These are phyloP conservation scores for Teratosphaeria viscida DNA, from an alignment of 2,329 filamentous ascomycete species.

Conservation along the genomic window DNA sequence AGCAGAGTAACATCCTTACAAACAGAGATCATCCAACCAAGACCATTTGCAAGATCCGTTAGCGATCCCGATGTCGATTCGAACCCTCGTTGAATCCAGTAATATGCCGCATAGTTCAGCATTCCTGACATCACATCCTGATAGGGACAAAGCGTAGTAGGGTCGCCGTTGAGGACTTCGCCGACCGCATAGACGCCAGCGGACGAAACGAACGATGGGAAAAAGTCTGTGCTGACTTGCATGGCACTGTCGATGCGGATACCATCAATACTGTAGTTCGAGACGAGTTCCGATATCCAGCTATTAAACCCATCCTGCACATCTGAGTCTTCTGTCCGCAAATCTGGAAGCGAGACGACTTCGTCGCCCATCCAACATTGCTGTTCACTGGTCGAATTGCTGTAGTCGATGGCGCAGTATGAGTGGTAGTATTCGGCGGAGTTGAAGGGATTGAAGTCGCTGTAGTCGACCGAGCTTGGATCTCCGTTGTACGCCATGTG, in stretches of 20 bases:
- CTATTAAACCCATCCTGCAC: constrained; percentile 34
- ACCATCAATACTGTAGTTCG: constrained; percentile 33
- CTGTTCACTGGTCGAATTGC: constrained; percentile 21
- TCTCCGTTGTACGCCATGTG: constrained; percentile 27
- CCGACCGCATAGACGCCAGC: constrained; percentile 17
- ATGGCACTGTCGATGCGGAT: constrained; percentile 25
- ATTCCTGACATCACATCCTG: constrained; percentile 19
- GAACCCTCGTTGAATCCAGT: not conserved
- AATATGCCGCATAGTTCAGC: constrained; percentile 15
- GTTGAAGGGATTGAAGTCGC: constrained; percentile 30
- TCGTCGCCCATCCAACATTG: not conserved
- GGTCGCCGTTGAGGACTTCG: constrained; percentile 3
- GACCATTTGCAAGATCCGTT: constrained; percentile 18
- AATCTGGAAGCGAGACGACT: constrained; percentile 29
- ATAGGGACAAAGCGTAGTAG: constrained; percentile 5
- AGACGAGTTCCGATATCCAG: constrained; percentile 32
- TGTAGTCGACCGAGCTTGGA: constrained; percentile 21
- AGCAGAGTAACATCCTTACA: constrained; percentile 5
- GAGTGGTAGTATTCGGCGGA: constrained; percentile 37
- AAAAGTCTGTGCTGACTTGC: constrained; percentile 5
- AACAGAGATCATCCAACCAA: constrained; percentile 9
- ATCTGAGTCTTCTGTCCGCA: constrained; percentile 33
- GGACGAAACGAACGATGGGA: not conserved
- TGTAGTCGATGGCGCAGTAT: constrained; percentile 37
- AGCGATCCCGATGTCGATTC: constrained; percentile 6